Evolutionary conservation across 371 early-diverging fungal species (phyloP).

Genomic region (Circinella minor): DNA sequence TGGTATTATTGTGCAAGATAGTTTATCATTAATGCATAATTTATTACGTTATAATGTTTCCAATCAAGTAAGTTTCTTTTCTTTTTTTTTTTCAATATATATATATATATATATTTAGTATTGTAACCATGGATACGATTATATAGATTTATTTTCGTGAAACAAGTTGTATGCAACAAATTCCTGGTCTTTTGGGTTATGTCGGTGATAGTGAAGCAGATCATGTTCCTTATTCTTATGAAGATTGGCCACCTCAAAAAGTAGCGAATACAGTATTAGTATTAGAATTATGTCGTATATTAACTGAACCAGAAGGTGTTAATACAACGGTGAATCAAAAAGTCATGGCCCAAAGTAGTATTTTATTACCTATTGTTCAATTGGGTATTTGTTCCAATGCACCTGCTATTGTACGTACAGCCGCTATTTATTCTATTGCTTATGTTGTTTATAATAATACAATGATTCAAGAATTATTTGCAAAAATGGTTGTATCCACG

Average conservation of each 20-base stretch:
- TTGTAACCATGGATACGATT: neutral
- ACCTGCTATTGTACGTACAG: slow-evolving; percentile 64
- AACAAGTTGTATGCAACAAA: slow-evolving; percentile 88
- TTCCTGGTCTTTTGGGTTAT: slow-evolving; percentile 72
- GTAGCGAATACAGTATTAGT: slow-evolving; percentile 82
- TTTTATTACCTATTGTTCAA: slow-evolving; percentile 69
- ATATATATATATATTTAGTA: neutral
- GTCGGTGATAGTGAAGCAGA: slow-evolving; percentile 68
- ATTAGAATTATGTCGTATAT: slow-evolving; percentile 84
- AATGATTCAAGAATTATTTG: slow-evolving; percentile 76
- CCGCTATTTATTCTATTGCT: slow-evolving; percentile 83
- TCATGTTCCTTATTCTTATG: slow-evolving; percentile 46
- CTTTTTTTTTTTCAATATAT: too few species aligned
- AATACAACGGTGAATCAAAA: slow-evolving; percentile 89
- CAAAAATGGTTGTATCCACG: slow-evolving; percentile 54
- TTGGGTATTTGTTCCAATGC: slow-evolving; percentile 64
- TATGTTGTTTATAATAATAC: slow-evolving; percentile 80
- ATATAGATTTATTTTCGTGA: slow-evolving; percentile 91
- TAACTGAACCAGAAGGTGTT: slow-evolving; percentile 86
- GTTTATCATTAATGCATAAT: slow-evolving; percentile 89
- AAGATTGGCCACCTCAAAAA: slow-evolving; percentile 81
- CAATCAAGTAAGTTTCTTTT: slow-evolving; percentile 78
- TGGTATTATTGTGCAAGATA: slow-evolving; percentile 96
- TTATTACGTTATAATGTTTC: slow-evolving; percentile 92
- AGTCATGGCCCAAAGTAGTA: slow-evolving; percentile 81